Evolutionary conservation across 164 flowering plant species (phyloP), one percentile per base, ranked within the genome.

Genomic region (Tetracentron sinense): DNA sequence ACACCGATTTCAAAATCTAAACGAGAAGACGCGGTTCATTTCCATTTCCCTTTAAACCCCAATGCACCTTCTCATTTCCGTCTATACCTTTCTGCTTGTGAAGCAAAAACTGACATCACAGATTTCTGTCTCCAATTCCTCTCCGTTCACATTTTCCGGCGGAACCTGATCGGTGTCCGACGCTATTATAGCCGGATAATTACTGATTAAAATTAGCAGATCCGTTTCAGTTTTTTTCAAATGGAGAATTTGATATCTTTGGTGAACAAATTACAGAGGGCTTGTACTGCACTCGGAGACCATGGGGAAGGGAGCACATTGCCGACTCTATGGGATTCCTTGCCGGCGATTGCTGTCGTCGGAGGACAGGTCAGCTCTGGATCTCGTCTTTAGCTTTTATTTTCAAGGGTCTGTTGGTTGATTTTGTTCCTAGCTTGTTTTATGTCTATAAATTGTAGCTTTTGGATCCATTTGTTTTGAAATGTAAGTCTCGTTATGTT

Each of bases 271-370:
- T 70, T 93, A 35, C 97, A 94, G 75, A 81, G 92, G 64, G 98
- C 98, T 12, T 94, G 97, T 62, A 93, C 98, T 11, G 89, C 90
- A 20, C 81, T 93, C 1, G 97, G 98, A 17, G 98, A 93, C 65
- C 79, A 89, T 42, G 97, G 97, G 26, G 98, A 90, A 15, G 84
- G 81, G 49, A 79, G 81, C 58, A 82, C 97, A 7, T 60, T 90
- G 71, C 97, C 98, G 14, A 87, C 97, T 54, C 86, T 93, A 1
- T 93, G 98, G 98, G 98, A 93, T 75, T 84, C 98, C 15, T 67
- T 93, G 49, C 98, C 98, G 6, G 69, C 98, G 7, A 87, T 94
- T 44, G 98, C 96, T 54, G 97, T 94, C 64, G 96, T 94, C 63
- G 98, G 98, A 53, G 98, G 98, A 48, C 98, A 93, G 96, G 98